Evolutionary conservation across 805 yeast genomes (phyloP).

Genomic region (Ogataea pilisensis): DNA sequence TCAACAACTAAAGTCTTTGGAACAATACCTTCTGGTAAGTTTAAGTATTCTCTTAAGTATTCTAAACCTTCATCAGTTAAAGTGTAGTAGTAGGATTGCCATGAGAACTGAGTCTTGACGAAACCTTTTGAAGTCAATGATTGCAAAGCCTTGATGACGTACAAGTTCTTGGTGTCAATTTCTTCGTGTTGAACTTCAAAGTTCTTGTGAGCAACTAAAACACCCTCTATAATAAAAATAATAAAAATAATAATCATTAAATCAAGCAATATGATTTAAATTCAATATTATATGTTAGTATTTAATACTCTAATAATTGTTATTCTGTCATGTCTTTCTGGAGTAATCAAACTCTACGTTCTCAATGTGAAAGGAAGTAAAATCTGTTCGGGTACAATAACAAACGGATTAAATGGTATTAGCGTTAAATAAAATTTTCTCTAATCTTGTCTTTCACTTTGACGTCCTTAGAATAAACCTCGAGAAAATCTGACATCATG

Average conservation of each 20-base stretch:
- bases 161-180: constrained; percentile 96
- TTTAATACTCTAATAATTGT: no score
- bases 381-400: no score
- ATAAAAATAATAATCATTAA: background rate
- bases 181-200: constrained; percentile 97
- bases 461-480: no score
- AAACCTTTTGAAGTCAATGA: constrained; percentile 97
- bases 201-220: constrained; percentile 99
- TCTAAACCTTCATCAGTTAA: constrained; percentile 99
- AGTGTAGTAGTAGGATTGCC: constrained; percentile 99
- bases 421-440: no score
- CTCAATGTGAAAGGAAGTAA: no score
- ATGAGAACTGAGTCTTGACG: constrained; percentile 99
- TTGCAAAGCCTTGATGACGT: constrained; percentile 98
- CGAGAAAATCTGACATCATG: no score
- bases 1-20: constrained; percentile 97
- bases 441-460: no score
- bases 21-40: constrained; percentile 97
- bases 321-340: no score
- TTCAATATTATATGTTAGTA: background rate
- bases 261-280: no score
- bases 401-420: no score
- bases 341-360: no score
- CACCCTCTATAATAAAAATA: constrained; percentile 72
- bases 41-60: constrained; percentile 95